A percentile compares a stretch with the other conserved stretches of the same genome.
phyloP scores from a whole-genome alignment of 2,329 filamentous ascomycete genomes.

The Cryphonectria radicalis region DNA sequence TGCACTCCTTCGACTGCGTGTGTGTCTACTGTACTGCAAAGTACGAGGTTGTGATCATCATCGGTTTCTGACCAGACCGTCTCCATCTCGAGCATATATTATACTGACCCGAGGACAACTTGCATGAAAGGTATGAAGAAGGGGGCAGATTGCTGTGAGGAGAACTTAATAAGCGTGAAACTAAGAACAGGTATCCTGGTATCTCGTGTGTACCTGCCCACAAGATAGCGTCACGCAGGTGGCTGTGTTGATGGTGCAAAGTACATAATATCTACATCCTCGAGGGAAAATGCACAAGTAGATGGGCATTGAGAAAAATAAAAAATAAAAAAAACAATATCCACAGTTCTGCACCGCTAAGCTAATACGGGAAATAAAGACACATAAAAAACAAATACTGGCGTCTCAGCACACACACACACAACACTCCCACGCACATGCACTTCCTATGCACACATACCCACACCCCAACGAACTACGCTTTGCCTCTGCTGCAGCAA shows the following conservation, averaged over 20 bases:
- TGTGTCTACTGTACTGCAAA: not conserved
- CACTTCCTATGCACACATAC: not conserved
- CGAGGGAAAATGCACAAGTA: not conserved
- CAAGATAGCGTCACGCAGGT: not conserved
- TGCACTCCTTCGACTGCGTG: not conserved
- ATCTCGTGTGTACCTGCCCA: not conserved
- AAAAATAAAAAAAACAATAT: not conserved
- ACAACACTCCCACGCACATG: not conserved
- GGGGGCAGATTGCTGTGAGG: not conserved
- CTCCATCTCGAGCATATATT: not conserved
- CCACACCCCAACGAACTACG: not conserved
- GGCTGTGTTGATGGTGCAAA: not conserved
- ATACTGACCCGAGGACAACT: not conserved
- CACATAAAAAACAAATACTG: not conserved
- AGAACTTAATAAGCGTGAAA: not conserved
- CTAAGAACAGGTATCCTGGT: not conserved
- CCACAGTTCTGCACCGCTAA: not conserved
- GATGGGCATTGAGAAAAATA: not conserved
- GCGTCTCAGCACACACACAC: not conserved
- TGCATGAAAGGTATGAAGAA: not conserved
- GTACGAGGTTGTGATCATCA: not conserved
- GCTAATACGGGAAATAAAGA: not conserved
- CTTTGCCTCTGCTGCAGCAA: slow-evolving; percentile 7
- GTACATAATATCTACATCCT: not conserved
- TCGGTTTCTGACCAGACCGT: not conserved